Conservation (phyloP, 257 asterid species). For the Oldenlandia corymbosa region DNA sequence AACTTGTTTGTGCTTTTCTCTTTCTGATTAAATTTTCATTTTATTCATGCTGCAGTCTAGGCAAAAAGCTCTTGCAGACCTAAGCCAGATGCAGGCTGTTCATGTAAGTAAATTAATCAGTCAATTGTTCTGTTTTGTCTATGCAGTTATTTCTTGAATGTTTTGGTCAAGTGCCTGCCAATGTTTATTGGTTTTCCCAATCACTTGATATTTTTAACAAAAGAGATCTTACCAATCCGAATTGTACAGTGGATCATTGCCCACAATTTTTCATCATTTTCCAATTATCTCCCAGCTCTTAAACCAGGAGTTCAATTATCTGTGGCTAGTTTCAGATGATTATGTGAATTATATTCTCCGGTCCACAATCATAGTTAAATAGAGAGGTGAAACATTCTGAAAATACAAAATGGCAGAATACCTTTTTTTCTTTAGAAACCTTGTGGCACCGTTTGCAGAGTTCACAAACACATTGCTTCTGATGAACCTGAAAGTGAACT, state of each 20-base stretch:
- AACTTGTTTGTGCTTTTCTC: not conserved
- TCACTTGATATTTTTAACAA: not conserved
- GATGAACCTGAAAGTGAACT: too few species aligned
- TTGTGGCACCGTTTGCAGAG: not conserved
- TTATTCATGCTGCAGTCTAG: conserved; percentile 62
- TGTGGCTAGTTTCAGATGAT: not conserved
- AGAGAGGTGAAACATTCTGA: not conserved
- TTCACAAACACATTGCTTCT: too few species aligned
- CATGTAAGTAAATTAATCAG: conserved; percentile 50
- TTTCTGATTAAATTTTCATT: conserved; percentile 2
- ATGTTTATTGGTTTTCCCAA: conserved; percentile 1
- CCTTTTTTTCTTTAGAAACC: too few species aligned
- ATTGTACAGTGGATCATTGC: not conserved
- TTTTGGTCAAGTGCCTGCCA: not conserved
- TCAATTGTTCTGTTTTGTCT: not conserved
- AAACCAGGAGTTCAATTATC: not conserved
- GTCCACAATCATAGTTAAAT: not conserved
- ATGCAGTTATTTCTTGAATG: conserved; percentile 1
- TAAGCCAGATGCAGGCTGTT: conserved; percentile 85
- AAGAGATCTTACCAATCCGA: not conserved
- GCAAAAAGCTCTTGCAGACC: conserved; percentile 84
- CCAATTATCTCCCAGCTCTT: not conserved
- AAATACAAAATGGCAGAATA: not conserved
- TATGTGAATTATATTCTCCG: too few species aligned
- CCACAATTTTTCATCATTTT: not conserved